phyloP scores from a whole-genome alignment of 169 alveolate species.

The Theileria annulata region DNA sequence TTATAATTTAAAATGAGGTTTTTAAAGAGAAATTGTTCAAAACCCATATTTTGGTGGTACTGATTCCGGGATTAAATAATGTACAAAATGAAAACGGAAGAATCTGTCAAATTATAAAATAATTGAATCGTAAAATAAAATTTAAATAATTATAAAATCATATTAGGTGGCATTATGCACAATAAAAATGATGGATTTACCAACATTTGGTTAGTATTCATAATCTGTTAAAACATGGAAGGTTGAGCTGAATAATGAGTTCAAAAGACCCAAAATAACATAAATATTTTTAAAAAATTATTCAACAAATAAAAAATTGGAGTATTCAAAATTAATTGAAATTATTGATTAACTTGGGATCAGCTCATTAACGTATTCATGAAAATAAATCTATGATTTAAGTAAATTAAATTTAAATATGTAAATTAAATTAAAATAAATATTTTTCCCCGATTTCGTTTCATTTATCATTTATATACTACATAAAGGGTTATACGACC shows the following conservation, averaged over 20 bases:
- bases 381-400: not conserved
- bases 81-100: not conserved
- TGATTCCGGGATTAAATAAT: not conserved
- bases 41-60: not conserved
- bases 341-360: not conserved
- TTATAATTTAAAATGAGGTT: too few relatives aligned
- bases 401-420: too few relatives aligned
- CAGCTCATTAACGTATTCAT: not conserved
- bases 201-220: not conserved
- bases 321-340: not conserved
- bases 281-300: not conserved
- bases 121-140: not conserved
- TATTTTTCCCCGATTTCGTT: too few relatives aligned
- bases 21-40: not conserved
- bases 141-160: not conserved
- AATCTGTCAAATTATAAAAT: not conserved
- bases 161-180: not conserved
- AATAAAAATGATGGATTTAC: not conserved
- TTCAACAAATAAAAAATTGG: not conserved
- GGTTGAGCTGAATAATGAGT: not conserved
- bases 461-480: not conserved
- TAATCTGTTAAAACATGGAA: not conserved
- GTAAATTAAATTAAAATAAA: too few relatives aligned
- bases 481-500: not conserved
- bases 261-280: not conserved